Evolutionary conservation across 106 monocot species (phyloP).

Genomic region (Alisma plantagoaquatica): DNA sequence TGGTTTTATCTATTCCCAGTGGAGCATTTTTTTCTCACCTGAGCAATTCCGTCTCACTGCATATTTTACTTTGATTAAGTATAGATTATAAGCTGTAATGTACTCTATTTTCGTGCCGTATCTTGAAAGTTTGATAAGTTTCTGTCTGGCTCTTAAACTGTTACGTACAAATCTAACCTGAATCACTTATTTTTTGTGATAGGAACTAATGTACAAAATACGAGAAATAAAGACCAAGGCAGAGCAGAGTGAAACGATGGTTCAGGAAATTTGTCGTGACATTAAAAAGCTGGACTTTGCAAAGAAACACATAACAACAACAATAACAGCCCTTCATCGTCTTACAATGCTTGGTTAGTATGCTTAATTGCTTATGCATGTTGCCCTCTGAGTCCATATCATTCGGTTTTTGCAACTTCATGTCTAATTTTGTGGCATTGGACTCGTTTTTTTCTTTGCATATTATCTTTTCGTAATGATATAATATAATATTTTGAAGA

Average conservation of each 20-base stretch:
- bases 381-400: too few relatives aligned
- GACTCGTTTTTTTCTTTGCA: neutral
- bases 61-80: too few relatives aligned
- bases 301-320: constrained; percentile 98
- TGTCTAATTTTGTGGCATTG: neutral
- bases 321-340: constrained; percentile 98
- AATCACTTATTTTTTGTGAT: constrained; percentile 1
- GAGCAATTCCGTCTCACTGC: too few relatives aligned
- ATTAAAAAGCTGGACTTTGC: constrained; percentile 98
- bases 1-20: too few relatives aligned
- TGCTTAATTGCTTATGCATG: too few relatives aligned
- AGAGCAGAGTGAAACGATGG: constrained; percentile 98
- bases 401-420: neutral
- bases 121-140: too few relatives aligned
- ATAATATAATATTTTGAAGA: too few relatives aligned
- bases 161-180: neutral
- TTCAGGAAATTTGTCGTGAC: constrained; percentile 98
- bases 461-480: neutral
- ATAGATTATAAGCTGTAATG: too few relatives aligned
- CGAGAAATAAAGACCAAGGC: constrained; percentile 96
- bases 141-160: too few relatives aligned
- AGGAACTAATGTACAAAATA: constrained; percentile 98
- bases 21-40: too few relatives aligned
- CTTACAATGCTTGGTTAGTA: constrained; percentile 92
- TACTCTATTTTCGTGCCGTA: too few relatives aligned